A percentile compares a stretch with the other conserved stretches of the same genome.
Conservation (phyloP, 176 grass and related monocot genomes). For the Triticum monococcum region DNA sequence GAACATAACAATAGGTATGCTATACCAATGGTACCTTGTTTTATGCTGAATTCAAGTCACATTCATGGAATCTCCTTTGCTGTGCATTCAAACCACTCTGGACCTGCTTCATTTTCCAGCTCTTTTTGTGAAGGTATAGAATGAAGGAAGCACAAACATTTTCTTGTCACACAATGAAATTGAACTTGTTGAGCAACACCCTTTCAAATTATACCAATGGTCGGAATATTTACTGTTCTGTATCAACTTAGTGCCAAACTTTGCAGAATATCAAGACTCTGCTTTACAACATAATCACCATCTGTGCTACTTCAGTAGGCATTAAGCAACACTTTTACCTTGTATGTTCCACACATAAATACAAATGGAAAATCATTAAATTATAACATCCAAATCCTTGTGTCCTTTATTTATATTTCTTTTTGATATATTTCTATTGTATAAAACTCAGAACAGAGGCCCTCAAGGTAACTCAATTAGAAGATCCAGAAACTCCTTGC, state of each 20-base stretch:
- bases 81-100: background rate
- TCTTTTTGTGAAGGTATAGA: background rate
- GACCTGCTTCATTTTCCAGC: background rate
- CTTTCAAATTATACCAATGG: background rate
- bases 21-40: background rate
- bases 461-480: background rate
- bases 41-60: background rate
- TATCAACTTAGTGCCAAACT: background rate
- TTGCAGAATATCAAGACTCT: background rate
- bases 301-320: too few relatives aligned
- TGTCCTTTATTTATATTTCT: background rate
- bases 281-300: too few relatives aligned
- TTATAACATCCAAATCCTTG: background rate
- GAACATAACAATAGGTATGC: constrained; percentile 2
- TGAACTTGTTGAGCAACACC: background rate
- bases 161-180: background rate
- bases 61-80: background rate
- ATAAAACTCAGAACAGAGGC: background rate
- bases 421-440: background rate
- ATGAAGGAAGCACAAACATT: background rate
- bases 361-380: background rate
- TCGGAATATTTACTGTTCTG: background rate
- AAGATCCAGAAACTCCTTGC: background rate
- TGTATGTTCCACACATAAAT: background rate
- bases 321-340: too few relatives aligned